phyloP scores from a whole-genome alignment of 768 basidiomycete species.

The Clitopilus hobsonii region DNA sequence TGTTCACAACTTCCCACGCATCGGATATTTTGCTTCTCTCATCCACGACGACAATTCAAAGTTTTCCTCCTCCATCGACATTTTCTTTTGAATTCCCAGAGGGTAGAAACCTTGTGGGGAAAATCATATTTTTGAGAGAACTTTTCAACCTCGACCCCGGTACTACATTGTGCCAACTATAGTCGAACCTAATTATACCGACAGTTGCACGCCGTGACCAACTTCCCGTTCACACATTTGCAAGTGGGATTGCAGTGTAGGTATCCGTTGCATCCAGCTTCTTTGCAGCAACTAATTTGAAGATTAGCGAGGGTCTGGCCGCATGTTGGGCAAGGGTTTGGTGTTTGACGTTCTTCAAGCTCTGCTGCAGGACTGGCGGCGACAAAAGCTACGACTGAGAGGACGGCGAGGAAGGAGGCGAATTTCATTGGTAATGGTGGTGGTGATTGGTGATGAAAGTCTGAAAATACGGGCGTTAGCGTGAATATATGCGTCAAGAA shows the following conservation, averaged over 20 bases:
- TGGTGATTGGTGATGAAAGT: background rate
- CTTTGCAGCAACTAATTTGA: background rate
- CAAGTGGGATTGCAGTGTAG: background rate
- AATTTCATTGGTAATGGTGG: background rate
- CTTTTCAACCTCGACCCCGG: no score
- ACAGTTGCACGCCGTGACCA: background rate
- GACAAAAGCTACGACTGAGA: background rate
- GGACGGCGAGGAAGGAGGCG: background rate
- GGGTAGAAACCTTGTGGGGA: no score
- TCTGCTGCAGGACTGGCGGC: background rate
- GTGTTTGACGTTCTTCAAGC: background rate
- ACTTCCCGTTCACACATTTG: background rate
- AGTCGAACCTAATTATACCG: background rate
- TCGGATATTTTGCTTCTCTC: no score
- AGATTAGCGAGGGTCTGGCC: background rate
- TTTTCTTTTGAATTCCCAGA: no score
- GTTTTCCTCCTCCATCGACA: no score
- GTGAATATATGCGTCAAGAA: no score
- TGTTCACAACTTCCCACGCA: no score
- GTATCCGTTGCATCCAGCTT: background rate
- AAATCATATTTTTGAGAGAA: no score
- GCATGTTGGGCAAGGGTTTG: background rate
- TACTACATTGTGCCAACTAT: no score
- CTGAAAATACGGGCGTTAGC: no score
- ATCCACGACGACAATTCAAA: no score